Percentiles rank a stretch among this genome's conserved stretches.
phyloP scores from a whole-genome alignment of 805 yeast species.

The Candida alai region DNA sequence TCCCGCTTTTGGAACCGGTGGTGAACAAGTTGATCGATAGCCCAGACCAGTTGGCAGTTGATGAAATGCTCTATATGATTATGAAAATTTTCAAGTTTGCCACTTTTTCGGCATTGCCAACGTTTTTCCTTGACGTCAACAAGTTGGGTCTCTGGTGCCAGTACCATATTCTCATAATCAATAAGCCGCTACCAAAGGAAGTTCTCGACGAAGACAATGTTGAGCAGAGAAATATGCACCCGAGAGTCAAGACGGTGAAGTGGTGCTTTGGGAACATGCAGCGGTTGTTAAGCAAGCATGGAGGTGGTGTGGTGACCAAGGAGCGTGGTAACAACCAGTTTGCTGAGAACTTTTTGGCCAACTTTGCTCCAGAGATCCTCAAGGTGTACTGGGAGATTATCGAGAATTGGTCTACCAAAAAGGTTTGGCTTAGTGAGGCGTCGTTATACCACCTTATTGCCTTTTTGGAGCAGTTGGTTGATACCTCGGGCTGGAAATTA shows the following conservation, averaged over 20 bases:
- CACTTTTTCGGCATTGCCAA: constrained; percentile 35
- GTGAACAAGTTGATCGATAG: constrained; percentile 23
- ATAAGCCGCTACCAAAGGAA: constrained; percentile 34
- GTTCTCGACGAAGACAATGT: constrained; percentile 28
- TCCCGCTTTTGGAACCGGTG: constrained; percentile 35
- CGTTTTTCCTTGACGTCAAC: constrained; percentile 31
- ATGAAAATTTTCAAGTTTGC: constrained; percentile 39
- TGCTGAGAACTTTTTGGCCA: constrained; percentile 27
- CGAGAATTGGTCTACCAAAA: constrained; percentile 36
- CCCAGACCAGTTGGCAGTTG: constrained; percentile 11
- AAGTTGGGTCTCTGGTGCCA: constrained; percentile 42
- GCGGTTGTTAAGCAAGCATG: constrained; percentile 39
- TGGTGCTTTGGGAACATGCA: constrained; percentile 45
- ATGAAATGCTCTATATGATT: constrained; percentile 37
- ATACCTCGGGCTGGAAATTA: constrained; percentile 36
- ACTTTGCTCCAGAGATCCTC: constrained; percentile 41
- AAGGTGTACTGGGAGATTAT: constrained; percentile 41
- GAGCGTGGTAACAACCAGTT: constrained; percentile 25
- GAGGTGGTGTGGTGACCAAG: constrained; percentile 38
- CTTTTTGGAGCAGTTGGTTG: constrained; percentile 39
- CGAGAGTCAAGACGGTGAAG: constrained; percentile 38
- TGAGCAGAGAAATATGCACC: constrained; percentile 36
- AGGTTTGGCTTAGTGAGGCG: constrained; percentile 38
- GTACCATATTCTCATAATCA: constrained; percentile 33
- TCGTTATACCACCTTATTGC: constrained; percentile 41